Evolutionary conservation across 495 filamentous ascomycete genomes (phyloP), one percentile per base, ranked within the genome.

Genomic region (Aspergillus steynii): DNA sequence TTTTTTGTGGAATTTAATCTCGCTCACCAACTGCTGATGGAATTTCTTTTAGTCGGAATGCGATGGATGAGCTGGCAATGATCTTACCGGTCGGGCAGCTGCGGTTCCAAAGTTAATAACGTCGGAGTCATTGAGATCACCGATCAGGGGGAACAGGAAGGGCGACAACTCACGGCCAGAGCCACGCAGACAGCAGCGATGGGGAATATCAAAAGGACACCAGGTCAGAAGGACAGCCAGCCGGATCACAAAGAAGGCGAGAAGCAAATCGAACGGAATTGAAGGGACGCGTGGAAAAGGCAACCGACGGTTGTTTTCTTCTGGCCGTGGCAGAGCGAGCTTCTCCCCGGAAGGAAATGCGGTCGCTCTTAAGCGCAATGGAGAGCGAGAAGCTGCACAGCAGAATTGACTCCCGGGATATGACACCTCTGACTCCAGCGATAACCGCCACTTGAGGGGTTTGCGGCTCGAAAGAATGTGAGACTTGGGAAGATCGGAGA

Each of bases 381-480:
- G 31, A 42, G 37, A 12, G 12, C 12, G 37, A 12, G 10, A 12
- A 42, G 37, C 59, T 61, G 59, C 59, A 14, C 59, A 50, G 59
- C 59, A 61, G 59, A 55, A 42, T 42, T 42, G 37, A 42, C 10
- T 42, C 37, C 37, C 37, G 37, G 3, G 37, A 42, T 42, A 42
- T 42, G 37, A 42, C 37, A 42, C 37, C 37, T 42, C 37, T 42
- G 37, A 14, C 31, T 45, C 46, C 28, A 14, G 26, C 34, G 32
- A 60, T 53, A 46, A 50, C 45, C 52, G 34, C 32, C 34, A 29
- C 34, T 50, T 42, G 34, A n/a, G 28, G 51, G 51, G 51, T 32
- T 28, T 9, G 46, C 60, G 26, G 53, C 29, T 51, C 53, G 53
- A 37, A 56, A 32, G 34, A 56, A 56, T 50, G 28, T 52, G 47